These are phyloP conservation scores for Aspergillus floridensis DNA, from an alignment of 2,329 filamentous ascomycete species.

Conservation along the genomic window DNA sequence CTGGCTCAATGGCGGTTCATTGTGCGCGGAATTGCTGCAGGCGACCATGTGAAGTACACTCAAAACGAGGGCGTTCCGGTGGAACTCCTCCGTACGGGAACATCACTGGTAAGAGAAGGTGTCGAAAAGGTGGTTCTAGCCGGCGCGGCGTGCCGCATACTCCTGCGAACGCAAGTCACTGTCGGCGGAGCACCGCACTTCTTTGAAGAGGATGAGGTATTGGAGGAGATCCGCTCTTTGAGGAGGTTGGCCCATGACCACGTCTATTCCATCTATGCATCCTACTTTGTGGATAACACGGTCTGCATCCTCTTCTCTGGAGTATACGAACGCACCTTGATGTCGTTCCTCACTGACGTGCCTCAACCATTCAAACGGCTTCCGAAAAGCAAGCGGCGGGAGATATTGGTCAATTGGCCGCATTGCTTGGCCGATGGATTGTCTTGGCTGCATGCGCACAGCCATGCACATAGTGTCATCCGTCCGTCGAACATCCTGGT, in stretches of 20 bases:
- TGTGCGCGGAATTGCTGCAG: conserved; percentile 54
- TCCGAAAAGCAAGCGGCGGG: conserved; percentile 42
- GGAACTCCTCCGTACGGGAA: conserved; percentile 49
- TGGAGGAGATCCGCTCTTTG: conserved; percentile 40
- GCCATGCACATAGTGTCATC: conserved; percentile 56
- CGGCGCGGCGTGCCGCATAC: conserved; percentile 33
- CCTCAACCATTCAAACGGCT: conserved; percentile 43
- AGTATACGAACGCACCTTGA: conserved; percentile 41
- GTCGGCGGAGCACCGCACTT: conserved; percentile 38
- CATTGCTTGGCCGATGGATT: conserved; percentile 55
- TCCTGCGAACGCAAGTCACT: conserved; percentile 39
- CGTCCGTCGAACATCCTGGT: conserved; percentile 60
- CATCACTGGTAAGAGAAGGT: conserved; percentile 35
- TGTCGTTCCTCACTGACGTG: conserved; percentile 43
- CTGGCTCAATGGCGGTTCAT: conserved; percentile 59
- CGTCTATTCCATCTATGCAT: conserved; percentile 44
- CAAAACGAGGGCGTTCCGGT: conserved; percentile 60
- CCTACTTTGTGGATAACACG: conserved; percentile 44
- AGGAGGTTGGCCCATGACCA: conserved; percentile 44
- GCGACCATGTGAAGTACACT: conserved; percentile 58
- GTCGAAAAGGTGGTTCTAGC: conserved; percentile 44
- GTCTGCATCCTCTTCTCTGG: conserved; percentile 45
- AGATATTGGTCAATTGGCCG: conserved; percentile 46
- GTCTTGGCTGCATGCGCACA: conserved; percentile 56
- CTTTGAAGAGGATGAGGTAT: conserved; percentile 40